Percentiles rank a stretch among this genome's conserved stretches.
Evolutionary conservation across 1,284 basidiomycete species (phyloP).

Genomic region (Microstroma glucosiphilum): DNA sequence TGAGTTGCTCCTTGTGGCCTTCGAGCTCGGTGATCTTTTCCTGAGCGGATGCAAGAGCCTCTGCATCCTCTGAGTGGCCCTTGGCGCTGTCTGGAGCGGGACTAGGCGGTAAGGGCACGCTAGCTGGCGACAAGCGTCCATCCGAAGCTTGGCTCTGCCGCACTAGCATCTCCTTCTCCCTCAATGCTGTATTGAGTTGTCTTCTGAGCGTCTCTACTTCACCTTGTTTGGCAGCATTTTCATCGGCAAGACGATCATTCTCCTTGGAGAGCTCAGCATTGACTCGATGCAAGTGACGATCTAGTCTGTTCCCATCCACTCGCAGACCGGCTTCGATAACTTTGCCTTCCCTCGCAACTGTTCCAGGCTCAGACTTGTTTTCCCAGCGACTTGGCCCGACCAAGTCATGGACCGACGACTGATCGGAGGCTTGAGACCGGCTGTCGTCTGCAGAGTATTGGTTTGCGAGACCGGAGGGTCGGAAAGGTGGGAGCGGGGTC

Average conservation of each 20-base stretch:
- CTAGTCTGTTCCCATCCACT: conserved; percentile 9
- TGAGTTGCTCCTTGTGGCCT: conserved; percentile 12
- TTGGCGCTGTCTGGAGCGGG: neutral
- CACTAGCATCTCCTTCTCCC: conserved; percentile 8
- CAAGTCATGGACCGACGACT: conserved; percentile 13
- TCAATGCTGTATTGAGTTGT: conserved; percentile 12
- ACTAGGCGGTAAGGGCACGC: neutral
- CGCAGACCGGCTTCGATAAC: neutral
- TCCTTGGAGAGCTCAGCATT: conserved; percentile 10
- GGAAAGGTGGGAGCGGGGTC: conserved; percentile 6
- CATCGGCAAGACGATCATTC: conserved; percentile 9
- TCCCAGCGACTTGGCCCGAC: conserved; percentile 1
- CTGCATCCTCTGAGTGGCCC: neutral
- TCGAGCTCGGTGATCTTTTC: conserved; percentile 7
- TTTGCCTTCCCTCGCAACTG: neutral
- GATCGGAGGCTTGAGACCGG: neutral
- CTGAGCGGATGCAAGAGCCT: neutral
- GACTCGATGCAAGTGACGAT: conserved; percentile 11
- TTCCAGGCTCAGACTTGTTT: conserved; percentile 13
- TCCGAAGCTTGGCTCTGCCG: neutral
- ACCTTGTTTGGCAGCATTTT: neutral
- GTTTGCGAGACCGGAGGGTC: conserved; percentile 3
- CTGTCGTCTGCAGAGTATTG: neutral
- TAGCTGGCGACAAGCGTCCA: neutral
- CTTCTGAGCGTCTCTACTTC: conserved; percentile 6